A percentile compares a stretch with the other conserved stretches of the same genome.
phyloP scores from a whole-genome alignment of 2,329 filamentous ascomycete species.

The Penicillium verrucosum region DNA sequence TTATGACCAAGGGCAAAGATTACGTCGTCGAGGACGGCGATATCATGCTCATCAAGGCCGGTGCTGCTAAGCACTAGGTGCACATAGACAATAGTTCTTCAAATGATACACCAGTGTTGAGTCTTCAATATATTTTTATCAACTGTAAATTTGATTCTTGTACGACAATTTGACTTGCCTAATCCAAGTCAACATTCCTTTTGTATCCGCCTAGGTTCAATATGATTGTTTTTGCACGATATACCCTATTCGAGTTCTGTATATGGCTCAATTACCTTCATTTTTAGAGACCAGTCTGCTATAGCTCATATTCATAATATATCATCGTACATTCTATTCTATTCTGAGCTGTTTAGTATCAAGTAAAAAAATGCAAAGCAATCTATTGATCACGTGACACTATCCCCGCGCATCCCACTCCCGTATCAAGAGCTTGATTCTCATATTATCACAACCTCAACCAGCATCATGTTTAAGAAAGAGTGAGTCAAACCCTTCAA shows the following conservation, averaged over 20 bases:
- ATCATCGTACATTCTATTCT: background rate
- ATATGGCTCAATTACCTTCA: background rate
- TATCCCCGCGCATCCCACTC: conserved; percentile 30
- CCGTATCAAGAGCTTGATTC: conserved; percentile 10
- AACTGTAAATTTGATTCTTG: background rate
- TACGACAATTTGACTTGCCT: background rate
- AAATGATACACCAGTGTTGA: conserved; percentile 15
- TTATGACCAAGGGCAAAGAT: conserved; percentile 98
- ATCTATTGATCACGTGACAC: conserved; percentile 1
- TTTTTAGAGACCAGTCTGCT: fast-evolving
- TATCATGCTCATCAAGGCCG: conserved; percentile 76
- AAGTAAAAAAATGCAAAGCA: conserved; percentile 8
- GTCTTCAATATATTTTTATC: background rate
- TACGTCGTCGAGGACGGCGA: conserved; percentile 62
- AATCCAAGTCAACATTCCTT: background rate
- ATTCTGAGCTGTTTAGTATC: background rate
- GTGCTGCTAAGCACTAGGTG: conserved; percentile 47
- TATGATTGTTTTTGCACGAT: background rate
- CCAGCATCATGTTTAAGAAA: conserved; percentile 78
- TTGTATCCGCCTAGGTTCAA: background rate
- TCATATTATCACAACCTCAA: conserved; percentile 9
- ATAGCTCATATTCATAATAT: background rate
- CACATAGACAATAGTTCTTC: conserved; percentile 12
- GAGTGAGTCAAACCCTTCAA: conserved; percentile 59
- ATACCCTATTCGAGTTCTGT: background rate